Base-by-base conservation (phyloP, 2,329 filamentous ascomycete genomes). In the Graphilbum fragrans region DNA sequence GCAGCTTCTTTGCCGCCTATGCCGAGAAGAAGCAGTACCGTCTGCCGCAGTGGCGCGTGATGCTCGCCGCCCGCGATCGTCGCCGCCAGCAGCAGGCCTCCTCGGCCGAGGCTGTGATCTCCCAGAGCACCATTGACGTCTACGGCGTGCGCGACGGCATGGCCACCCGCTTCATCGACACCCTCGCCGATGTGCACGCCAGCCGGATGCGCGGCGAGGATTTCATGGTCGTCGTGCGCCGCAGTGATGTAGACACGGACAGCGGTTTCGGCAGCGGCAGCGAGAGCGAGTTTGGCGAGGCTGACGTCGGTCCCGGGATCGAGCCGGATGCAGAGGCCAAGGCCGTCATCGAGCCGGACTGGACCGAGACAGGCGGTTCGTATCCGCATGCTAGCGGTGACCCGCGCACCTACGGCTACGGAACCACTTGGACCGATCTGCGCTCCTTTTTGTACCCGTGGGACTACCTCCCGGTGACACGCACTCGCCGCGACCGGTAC, bases 121-220 rank as follows among this genome's bases (percentile, higher is more conserved):
- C 81, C 43, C 66, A 62, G 3, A 43, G 53, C 8, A 65, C 64
- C 2, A 66, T 70, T 5, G 59, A 62, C 18, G 62, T 74, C 47
- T 74, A 66, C 61, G 63, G 63, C 7, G 76, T 85, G 2, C 80
- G 84, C 55, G 84, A 84, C 57, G 45, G 47, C 31, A 33, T 22
- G 21, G 39, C 45, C 18, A 36, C 36, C 10, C 39, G 41, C 22
- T 75, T 70, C 5, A 29, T 49, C 34, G 38, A 44, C 32, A 38
- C 41, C 17, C 47, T 50, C 16, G 45, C 40, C 20, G 49, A 50
- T 18, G 49, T 50, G 29, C 45, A 49, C 40, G 20, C 27, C 25
- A 37, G 35, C 18, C 45, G 45, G 3, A 31, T 49, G 31, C 41
- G 43, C 17, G 39, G 40, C 29, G 44, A 47, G 8, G 47, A 49